Evolutionary conservation across 2,329 filamentous ascomycete species (phyloP).

Genomic region (Botrytis paeoniae): DNA sequence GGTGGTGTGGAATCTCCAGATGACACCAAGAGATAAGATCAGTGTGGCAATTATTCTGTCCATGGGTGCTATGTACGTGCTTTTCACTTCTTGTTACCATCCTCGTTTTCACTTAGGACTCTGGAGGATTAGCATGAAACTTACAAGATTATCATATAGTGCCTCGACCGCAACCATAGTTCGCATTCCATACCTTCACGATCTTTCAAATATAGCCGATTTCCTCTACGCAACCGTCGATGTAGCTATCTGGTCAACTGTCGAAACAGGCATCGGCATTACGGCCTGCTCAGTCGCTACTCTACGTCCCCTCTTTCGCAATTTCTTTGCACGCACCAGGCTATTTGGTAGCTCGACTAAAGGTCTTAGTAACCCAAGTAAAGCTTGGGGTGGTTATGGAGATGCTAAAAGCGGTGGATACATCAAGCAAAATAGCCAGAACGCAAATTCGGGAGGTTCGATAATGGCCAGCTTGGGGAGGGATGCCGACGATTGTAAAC

Average conservation of each 20-base stretch:
- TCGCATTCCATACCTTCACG: conserved; percentile 43
- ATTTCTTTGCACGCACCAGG: conserved; percentile 24
- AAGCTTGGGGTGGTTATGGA: not conserved
- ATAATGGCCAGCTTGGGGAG: not conserved
- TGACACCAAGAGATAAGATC: conserved; percentile 42
- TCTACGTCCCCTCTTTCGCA: conserved; percentile 40
- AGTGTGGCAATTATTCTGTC: conserved; percentile 35
- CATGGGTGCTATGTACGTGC: conserved; percentile 41
- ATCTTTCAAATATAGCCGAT: conserved; percentile 39
- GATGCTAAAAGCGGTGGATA: not conserved
- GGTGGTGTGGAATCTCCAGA: conserved; percentile 43
- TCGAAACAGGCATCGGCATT: conserved; percentile 43
- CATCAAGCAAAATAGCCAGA: conserved; percentile 1
- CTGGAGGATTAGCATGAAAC: not conserved
- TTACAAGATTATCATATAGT: conserved; percentile 21
- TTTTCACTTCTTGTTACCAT: not conserved
- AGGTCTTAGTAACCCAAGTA: not conserved
- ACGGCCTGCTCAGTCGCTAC: conserved; percentile 42
- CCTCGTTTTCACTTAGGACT: not conserved
- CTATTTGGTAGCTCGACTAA: conserved; percentile 4
- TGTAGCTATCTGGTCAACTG: conserved; percentile 44
- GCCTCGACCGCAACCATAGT: conserved; percentile 44
- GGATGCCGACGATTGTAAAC: not conserved
- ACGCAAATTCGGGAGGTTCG: not conserved
- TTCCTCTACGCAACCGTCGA: conserved; percentile 43